A percentile compares a stretch with the other conserved stretches of the same genome.
phyloP scores from a whole-genome alignment of 257 asterid species.

The Plantago ovata region DNA sequence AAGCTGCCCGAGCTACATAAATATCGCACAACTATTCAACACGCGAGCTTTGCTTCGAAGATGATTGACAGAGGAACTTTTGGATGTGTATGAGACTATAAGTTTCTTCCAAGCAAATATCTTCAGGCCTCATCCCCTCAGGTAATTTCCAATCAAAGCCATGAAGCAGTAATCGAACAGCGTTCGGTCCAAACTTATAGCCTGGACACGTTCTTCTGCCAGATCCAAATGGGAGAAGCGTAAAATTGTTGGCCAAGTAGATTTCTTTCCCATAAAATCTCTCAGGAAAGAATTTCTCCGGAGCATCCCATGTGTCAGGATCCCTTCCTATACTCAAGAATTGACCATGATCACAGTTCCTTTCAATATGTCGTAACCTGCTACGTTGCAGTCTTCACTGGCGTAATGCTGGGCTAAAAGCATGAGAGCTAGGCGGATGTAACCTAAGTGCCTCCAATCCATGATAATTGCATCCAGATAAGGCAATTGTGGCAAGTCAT shows the following conservation, averaged over 20 bases:
- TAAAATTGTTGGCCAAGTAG: conserved; percentile 16
- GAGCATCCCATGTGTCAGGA: background rate
- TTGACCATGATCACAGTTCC: conserved; percentile 16
- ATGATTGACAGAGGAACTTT: conserved; percentile 22
- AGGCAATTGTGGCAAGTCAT: too few species aligned
- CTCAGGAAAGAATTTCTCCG: conserved; percentile 14
- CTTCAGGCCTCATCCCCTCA: conserved; percentile 26
- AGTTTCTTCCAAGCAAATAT: conserved; percentile 25
- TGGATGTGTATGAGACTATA: conserved; percentile 26
- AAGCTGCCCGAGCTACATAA: conserved; percentile 86
- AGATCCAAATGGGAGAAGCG: conserved; percentile 20
- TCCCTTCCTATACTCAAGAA: conserved; percentile 18
- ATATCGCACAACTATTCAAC: too few species aligned
- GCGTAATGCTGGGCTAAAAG: conserved; percentile 20
- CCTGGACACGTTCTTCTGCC: conserved; percentile 23
- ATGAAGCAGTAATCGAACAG: conserved; percentile 18
- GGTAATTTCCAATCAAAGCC: conserved; percentile 27
- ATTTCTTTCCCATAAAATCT: conserved; percentile 13
- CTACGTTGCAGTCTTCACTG: conserved; percentile 21
- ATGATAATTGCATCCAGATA: conserved; percentile 23
- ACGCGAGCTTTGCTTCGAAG: conserved; percentile 11
- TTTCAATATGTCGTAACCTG: conserved; percentile 13
- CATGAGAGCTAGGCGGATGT: conserved; percentile 20
- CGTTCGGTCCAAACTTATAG: conserved; percentile 19
- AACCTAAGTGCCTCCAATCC: conserved; percentile 26